These are phyloP conservation scores for Cystobasidium pallidum DNA, from an alignment of 1,284 basidiomycete species.

Conservation along the genomic window DNA sequence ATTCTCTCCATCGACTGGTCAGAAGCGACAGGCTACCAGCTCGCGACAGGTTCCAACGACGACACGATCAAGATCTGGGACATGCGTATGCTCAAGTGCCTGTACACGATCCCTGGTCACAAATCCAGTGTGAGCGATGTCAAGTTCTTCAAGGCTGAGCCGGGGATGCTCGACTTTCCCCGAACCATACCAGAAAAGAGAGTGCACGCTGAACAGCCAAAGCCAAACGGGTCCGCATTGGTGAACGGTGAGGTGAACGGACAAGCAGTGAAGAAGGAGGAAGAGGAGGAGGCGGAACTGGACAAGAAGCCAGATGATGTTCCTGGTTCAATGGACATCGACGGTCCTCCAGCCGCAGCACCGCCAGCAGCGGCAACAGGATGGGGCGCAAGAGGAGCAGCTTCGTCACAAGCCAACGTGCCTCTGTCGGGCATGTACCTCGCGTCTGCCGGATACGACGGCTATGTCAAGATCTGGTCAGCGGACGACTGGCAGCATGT, in stretches of 20 bases:
- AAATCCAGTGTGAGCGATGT: conserved; percentile 92
- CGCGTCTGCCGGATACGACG: conserved; percentile 92
- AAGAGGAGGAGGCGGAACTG: conserved; percentile 37
- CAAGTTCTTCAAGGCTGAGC: conserved; percentile 74
- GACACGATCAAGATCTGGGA: conserved; percentile 99
- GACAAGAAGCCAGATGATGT: conserved; percentile 53
- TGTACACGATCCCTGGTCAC: conserved; percentile 98
- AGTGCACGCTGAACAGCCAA: conserved; percentile 44
- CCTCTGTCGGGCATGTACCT: conserved; percentile 79
- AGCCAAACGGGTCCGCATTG: conserved; percentile 23
- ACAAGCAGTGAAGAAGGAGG: conserved; percentile 42
- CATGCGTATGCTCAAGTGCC: conserved; percentile 82
- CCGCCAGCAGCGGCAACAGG: conserved; percentile 54
- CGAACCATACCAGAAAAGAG: conserved; percentile 51
- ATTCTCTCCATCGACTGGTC: conserved; percentile 91
- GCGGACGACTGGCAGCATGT: conserved; percentile 97
- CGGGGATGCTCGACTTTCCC: conserved; percentile 31
- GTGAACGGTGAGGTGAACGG: conserved; percentile 40
- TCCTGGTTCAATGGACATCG: conserved; percentile 51
- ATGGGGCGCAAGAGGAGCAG: conserved; percentile 55
- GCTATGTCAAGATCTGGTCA: conserved; percentile 92
- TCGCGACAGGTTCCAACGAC: conserved; percentile 94
- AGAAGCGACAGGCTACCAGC: conserved; percentile 84
- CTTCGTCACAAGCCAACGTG: conserved; percentile 6
- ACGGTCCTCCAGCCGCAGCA: conserved; percentile 56